Evolutionary conservation across 208 protist genomes (phyloP).

Genomic region (Crithidia sp.): DNA sequence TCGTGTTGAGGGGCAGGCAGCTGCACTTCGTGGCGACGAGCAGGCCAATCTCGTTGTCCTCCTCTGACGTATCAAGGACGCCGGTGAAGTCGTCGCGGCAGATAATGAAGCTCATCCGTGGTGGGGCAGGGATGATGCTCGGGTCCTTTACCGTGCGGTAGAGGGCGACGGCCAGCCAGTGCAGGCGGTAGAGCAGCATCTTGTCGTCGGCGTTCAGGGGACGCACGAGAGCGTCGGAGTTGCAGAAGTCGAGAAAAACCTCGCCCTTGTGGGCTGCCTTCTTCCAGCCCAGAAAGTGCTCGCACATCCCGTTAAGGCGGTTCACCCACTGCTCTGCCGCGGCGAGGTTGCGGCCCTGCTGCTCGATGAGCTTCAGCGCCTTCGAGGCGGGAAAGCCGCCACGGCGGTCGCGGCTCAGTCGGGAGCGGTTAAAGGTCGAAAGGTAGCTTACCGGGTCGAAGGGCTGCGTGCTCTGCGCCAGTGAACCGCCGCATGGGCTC

Average conservation of each 20-base stretch:
- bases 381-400: constrained; percentile 14
- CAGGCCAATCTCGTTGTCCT: constrained; percentile 55
- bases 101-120: constrained; percentile 59
- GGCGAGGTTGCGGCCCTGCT: constrained; percentile 36
- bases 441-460: constrained; percentile 23
- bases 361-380: constrained; percentile 31
- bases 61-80: constrained; percentile 23
- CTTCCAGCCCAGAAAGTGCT: constrained; percentile 49
- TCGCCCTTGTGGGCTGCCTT: constrained; percentile 26
- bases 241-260: constrained; percentile 35
- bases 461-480: background rate
- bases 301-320: constrained; percentile 56
- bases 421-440: constrained; percentile 16
- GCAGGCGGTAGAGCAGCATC: constrained; percentile 42
- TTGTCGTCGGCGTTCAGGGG: constrained; percentile 51
- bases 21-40: constrained; percentile 60
- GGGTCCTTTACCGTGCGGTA: constrained; percentile 43
- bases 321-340: constrained; percentile 34
- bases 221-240: constrained; percentile 29
- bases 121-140: constrained; percentile 44
- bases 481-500: no score
- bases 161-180: constrained; percentile 57
- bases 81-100: constrained; percentile 19
- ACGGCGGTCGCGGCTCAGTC: constrained; percentile 18
- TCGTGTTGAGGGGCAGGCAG: constrained; percentile 50